Evolutionary conservation across 345 rosid species (phyloP).

Genomic region (Ailanthus altissimus): DNA sequence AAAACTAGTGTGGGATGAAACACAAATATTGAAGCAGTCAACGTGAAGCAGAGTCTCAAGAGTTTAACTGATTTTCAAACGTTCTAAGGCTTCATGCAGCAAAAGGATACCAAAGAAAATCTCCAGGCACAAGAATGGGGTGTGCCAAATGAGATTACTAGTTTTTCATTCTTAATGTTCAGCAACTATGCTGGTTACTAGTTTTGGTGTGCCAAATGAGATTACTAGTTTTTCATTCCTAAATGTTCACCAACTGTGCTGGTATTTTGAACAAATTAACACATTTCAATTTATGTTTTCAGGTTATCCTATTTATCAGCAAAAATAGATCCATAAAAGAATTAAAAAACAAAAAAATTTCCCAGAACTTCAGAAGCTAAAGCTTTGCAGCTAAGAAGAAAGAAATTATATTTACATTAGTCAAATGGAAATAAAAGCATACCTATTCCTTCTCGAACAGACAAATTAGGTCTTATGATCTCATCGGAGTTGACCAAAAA

Average conservation of each 20-base stretch:
- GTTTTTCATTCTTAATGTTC: not conserved
- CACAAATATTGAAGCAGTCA: not conserved
- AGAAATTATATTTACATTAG: not conserved
- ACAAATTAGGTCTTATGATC: constrained; percentile 79
- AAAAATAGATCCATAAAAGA: constrained; percentile 4
- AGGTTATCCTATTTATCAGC: not conserved
- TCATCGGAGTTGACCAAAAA: constrained; percentile 80
- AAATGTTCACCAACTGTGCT: not conserved
- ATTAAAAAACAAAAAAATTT: not conserved
- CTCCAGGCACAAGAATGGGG: not conserved
- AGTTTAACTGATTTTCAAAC: not conserved
- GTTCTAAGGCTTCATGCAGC: not conserved
- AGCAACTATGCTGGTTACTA: too few relatives aligned
- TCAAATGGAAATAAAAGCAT: constrained; percentile 19
- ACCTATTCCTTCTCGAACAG: constrained; percentile 95
- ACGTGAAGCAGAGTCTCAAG: not conserved
- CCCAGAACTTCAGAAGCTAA: not conserved
- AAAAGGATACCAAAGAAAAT: not conserved
- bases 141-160: not conserved
- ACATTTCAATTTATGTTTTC: constrained; percentile 7
- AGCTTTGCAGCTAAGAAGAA: constrained; percentile 5
- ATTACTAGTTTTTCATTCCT: not conserved
- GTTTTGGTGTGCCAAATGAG: too few relatives aligned
- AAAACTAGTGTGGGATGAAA: not conserved
- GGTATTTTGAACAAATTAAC: not conserved